A percentile compares a stretch with the other conserved stretches of the same genome.
phyloP scores from a whole-genome alignment of 805 yeast species.

The Huiozyma sinensis region DNA sequence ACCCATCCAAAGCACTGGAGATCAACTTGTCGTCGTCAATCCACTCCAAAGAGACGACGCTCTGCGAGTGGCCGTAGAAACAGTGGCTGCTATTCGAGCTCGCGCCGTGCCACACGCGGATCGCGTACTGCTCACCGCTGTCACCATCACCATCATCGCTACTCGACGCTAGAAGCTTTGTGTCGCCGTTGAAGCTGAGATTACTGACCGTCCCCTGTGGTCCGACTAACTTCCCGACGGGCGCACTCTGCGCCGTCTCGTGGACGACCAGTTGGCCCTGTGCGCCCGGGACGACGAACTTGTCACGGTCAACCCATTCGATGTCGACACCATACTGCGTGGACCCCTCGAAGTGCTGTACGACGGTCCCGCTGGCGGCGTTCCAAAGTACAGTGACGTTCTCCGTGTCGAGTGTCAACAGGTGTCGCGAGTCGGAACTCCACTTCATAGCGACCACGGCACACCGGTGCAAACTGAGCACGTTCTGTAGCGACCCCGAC shows the following conservation, averaged over 20 bases:
- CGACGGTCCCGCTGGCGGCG: constrained; percentile 38
- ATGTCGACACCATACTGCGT: constrained; percentile 39
- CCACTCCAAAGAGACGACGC: constrained; percentile 51
- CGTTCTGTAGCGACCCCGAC: constrained; percentile 54
- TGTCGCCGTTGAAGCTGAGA: constrained; percentile 41
- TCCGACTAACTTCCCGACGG: constrained; percentile 48
- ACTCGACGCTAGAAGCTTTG: constrained; percentile 55
- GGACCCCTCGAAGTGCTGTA: constrained; percentile 30
- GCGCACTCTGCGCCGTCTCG: constrained; percentile 36
- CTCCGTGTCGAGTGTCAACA: constrained; percentile 51
- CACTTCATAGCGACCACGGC: constrained; percentile 51
- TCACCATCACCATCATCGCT: constrained; percentile 51
- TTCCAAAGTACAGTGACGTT: constrained; percentile 59
- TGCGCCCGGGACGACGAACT: constrained; percentile 60
- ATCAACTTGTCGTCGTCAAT: constrained; percentile 32
- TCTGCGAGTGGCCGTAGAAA: constrained; percentile 45
- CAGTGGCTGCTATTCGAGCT: constrained; percentile 42
- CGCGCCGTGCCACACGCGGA: constrained; percentile 68
- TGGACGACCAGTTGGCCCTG: constrained; percentile 46
- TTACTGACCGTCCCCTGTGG: constrained; percentile 51
- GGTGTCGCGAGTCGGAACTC: constrained; percentile 44
- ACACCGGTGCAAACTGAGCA: constrained; percentile 40
- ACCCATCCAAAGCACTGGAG: constrained; percentile 61
- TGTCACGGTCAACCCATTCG: constrained; percentile 62
- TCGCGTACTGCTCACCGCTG: constrained; percentile 16